phyloP scores from a whole-genome alignment of 106 monocot species.

The Allium fistulosum region DNA sequence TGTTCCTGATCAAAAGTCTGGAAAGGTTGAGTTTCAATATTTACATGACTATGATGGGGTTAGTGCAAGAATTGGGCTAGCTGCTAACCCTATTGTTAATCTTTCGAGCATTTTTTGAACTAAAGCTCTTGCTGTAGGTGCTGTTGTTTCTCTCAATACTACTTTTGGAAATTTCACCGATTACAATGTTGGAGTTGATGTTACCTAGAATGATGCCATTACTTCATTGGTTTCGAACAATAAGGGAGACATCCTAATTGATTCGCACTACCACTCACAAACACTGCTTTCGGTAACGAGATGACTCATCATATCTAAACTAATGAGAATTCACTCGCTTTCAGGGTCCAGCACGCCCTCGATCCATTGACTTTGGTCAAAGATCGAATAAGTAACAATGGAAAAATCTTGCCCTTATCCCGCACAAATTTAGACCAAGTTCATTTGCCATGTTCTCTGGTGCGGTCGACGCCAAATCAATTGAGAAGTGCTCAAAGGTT shows the following conservation, averaged over 20 bases:
- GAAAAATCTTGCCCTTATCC: constrained; percentile 42
- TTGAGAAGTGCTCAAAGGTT: constrained; percentile 54
- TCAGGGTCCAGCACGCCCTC: constrained; percentile 42
- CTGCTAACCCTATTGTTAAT: constrained; percentile 44
- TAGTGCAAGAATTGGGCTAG: constrained; percentile 28
- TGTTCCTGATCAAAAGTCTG: constrained; percentile 79
- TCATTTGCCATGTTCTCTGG: constrained; percentile 42
- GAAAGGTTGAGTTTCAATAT: constrained; percentile 73
- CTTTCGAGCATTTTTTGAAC: constrained; percentile 44
- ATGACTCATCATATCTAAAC: constrained; percentile 34
- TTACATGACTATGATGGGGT: constrained; percentile 55
- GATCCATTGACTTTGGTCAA: constrained; percentile 48
- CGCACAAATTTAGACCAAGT: constrained; percentile 47
- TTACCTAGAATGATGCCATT: constrained; percentile 34
- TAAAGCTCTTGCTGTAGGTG: constrained; percentile 22
- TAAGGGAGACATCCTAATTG: constrained; percentile 40
- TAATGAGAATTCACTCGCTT: constrained; percentile 49
- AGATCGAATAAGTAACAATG: constrained; percentile 45
- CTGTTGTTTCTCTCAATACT: constrained; percentile 50
- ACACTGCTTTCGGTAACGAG: constrained; percentile 42
- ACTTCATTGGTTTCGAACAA: constrained; percentile 39
- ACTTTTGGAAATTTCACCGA: constrained; percentile 43
- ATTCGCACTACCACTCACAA: constrained; percentile 42
- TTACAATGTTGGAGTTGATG: constrained; percentile 37
- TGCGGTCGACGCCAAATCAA: constrained; percentile 52